Base-by-base conservation (phyloP, 805 yeast genomes). In the Barnettozyma californica region DNA sequence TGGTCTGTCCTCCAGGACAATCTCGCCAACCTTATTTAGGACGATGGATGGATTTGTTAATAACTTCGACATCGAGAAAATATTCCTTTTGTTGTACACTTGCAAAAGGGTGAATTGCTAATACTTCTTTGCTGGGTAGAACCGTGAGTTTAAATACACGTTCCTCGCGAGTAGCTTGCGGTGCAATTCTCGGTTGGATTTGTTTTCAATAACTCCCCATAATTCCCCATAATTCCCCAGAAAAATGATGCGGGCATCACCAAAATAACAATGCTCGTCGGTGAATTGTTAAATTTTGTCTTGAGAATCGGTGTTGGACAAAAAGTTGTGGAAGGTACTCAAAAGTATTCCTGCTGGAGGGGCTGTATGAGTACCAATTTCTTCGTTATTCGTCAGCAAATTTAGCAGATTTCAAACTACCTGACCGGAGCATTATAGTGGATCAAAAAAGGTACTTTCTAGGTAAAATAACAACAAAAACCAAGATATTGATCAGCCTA, bases 1-100 rank as follows among this genome's bases (percentile, higher is more conserved):
- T 2, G 86, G 85, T 54, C 84, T 76, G 45, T 81, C 76, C 66
- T 86, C 92, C 52, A 80, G 76, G 31, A 71, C 69, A 56, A 88
- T 84, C 46, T 79, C 78, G 57, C 81, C 81, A 52, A 81, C 71
- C 60, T 78, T 76, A 58, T 79, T 76, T 41, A 89, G 71, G 9
- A 88, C 91, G 51, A 87, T 73, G 4, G 62, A 56, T 20, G 62
- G 63, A 42, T 58, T 58, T 1, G 55, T 39, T 48, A 55, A 51
- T 23, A 46, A 41, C 4, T 25, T 36, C 10, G 34, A 40, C 39
- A 36, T 34, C 18, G 38, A 35, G 16, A 11, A 35, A 18, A 5
- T 8, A 9, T 26, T 3, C 10, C 11, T 40, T 29, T 11, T 13
- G 16, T 9, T 29, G 9, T 13, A 9, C 7, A 8, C 14, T 16